Base-by-base conservation (phyloP, 768 basidiomycete species). In the Crassisporium funariophilum region DNA sequence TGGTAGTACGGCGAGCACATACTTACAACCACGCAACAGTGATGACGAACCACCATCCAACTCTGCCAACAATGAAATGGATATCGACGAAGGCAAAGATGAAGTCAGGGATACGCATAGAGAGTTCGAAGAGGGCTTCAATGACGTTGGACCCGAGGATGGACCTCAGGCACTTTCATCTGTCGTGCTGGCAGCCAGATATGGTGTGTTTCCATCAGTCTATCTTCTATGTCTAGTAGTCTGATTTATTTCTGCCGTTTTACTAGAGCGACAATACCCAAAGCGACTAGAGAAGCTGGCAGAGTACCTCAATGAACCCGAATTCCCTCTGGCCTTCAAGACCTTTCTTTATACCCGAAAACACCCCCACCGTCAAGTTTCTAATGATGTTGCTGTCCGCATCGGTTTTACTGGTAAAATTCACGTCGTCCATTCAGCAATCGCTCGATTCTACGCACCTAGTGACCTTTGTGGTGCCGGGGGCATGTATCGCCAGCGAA, bases 391-490 rank as follows among this genome's bases (percentile, higher is more conserved):
- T 21, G 33, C 49, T 2, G 17, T 35, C 8, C 50, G 29, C n/a
- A 55, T 52, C 19, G 15, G 17, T 13, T 62, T 63, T 45, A 39
- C 10, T 8, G 49, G 59, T 23, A 45, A 52, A 11, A 54, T 66
- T 31, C 15, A 38, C 9, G 60, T 67, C 21, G 56, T 55, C 41
- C 58, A 64, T 31, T 65, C 63, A 2, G 63, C 64, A 7, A 37
- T 56, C n/a, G 54, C 59, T 2, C 29, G 31, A 5, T 67, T 60
- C 38, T 65, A 54, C 46, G 55, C 65, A 0, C 66, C 65, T 10
- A 66, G 65, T 47, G 66, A 66, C 36, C 40, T 56, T 6, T 59
- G 56, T 35, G 64, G 66, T 9, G 47, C 54, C 7, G 53, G 56
- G 8, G 64, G 67, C 2, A 63, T 67, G 60, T 48, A 53, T 17